Percentiles rank a stretch among this genome's conserved stretches.
Conservation (phyloP, 208 protist species). For the Leishmania amazonensis region DNA sequence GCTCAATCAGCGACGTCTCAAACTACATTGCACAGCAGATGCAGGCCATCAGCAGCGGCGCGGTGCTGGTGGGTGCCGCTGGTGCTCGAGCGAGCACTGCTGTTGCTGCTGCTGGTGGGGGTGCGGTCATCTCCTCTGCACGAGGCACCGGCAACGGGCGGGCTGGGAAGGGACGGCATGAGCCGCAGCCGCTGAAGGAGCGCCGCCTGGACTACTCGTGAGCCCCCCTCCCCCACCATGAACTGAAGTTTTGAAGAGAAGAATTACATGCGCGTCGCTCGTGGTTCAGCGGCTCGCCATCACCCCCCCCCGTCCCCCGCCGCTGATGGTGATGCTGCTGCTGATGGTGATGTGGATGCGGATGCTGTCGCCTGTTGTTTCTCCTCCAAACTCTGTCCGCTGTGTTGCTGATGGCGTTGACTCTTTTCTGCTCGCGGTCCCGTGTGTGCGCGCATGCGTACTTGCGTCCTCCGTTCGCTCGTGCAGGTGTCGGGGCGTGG, state of each 20-base stretch:
- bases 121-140: background rate
- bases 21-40: constrained; percentile 40
- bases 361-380: too few species aligned
- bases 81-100: background rate
- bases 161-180: background rate
- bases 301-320: background rate
- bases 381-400: background rate
- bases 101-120: background rate
- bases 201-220: constrained; percentile 36
- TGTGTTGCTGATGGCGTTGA: background rate
- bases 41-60: constrained; percentile 25
- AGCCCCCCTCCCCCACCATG: too few species aligned
- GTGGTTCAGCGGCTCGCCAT: background rate
- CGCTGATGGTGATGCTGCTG: background rate
- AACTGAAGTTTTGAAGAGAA: background rate
- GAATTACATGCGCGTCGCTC: too few species aligned
- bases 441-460: background rate
- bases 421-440: background rate
- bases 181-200: constrained; percentile 16
- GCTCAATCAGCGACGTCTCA: constrained; percentile 36
- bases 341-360: too few species aligned
- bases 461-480: background rate
- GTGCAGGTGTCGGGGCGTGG: background rate
- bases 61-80: background rate
- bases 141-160: background rate